phyloP scores from a whole-genome alignment of 2,329 filamentous ascomycete species.

The Waltergamsia citrina region DNA sequence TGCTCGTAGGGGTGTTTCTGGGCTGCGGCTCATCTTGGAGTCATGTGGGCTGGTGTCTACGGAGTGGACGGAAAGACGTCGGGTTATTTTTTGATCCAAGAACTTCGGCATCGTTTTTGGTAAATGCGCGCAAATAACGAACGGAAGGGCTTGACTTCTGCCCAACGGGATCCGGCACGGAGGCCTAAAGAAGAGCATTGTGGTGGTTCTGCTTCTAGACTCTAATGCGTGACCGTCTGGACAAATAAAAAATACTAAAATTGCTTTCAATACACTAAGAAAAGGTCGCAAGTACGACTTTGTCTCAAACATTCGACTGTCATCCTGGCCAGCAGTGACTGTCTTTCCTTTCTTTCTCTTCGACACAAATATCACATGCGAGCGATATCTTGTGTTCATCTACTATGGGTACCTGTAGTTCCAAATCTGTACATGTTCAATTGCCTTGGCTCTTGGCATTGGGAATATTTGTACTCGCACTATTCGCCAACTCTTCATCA shows the following conservation, averaged over 20 bases:
- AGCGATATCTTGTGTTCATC: no score
- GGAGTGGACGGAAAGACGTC: conserved; percentile 53
- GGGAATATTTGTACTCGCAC: no score
- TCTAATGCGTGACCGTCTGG: conserved; percentile 46
- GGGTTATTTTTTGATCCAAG: conserved; percentile 41
- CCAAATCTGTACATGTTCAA: no score
- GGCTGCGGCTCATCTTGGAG: conserved; percentile 10
- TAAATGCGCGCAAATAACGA: conserved; percentile 29
- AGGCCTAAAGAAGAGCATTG: conserved; percentile 32
- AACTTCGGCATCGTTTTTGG: conserved; percentile 39
- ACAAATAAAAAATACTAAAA: conserved; percentile 44
- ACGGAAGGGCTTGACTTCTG: conserved; percentile 24
- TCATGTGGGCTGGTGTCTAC: conserved; percentile 51
- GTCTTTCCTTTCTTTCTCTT: neutral
- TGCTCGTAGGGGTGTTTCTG: conserved; percentile 6
- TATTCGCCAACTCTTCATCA: no score
- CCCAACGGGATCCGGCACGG: conserved; percentile 25
- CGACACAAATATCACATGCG: neutral
- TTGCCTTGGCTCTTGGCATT: no score
- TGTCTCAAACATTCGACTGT: neutral
- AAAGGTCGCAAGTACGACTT: conserved; percentile 3
- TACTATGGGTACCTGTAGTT: no score
- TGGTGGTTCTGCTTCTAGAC: conserved; percentile 44
- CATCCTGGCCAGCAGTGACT: no score
- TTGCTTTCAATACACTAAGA: conserved; percentile 27